Conservation (phyloP, 2,329 filamentous ascomycete genomes). For the Arthrinium puccinioides region DNA sequence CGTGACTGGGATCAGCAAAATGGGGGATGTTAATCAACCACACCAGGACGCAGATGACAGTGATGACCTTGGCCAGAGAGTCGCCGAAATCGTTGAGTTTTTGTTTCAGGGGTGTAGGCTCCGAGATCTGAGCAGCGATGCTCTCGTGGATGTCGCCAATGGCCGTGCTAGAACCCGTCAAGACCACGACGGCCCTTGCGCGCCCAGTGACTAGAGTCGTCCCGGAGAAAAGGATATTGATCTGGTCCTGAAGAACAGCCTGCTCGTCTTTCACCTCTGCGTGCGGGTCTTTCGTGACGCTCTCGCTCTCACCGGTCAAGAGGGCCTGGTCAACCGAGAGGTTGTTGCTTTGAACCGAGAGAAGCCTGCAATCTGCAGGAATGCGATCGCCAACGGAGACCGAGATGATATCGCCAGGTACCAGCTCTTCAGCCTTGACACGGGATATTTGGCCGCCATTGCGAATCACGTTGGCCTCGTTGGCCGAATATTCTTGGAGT, state of each 20-base stretch:
- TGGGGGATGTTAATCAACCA: conserved; percentile 98
- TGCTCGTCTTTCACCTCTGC: conserved; percentile 65
- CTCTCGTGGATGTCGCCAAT: conserved; percentile 99
- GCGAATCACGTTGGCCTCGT: conserved; percentile 89
- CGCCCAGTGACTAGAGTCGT: conserved; percentile 94
- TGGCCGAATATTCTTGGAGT: conserved; percentile 97
- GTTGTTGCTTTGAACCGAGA: conserved; percentile 92
- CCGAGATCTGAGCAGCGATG: conserved; percentile 95
- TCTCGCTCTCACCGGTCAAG: conserved; percentile 94
- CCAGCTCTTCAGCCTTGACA: conserved; percentile 93
- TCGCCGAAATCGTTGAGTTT: conserved; percentile 99
- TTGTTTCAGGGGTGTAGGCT: conserved; percentile 94
- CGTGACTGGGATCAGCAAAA: conserved; percentile 91
- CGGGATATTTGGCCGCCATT: conserved; percentile 68
- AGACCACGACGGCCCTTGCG: conserved; percentile 81
- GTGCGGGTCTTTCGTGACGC: conserved; percentile 74
- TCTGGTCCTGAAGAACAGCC: conserved; percentile 94
- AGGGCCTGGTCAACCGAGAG: conserved; percentile 97
- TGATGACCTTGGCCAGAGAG: conserved; percentile 93
- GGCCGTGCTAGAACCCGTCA: conserved; percentile 84
- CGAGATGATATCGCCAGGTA: conserved; percentile 87
- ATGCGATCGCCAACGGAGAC: conserved; percentile 88
- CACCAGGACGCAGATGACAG: conserved; percentile 89
- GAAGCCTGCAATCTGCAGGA: conserved; percentile 85
- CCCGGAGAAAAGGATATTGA: conserved; percentile 97